These are phyloP conservation scores for Knoxia roxburghii DNA, from an alignment of 257 asterid genomes.

Conservation along the genomic window DNA sequence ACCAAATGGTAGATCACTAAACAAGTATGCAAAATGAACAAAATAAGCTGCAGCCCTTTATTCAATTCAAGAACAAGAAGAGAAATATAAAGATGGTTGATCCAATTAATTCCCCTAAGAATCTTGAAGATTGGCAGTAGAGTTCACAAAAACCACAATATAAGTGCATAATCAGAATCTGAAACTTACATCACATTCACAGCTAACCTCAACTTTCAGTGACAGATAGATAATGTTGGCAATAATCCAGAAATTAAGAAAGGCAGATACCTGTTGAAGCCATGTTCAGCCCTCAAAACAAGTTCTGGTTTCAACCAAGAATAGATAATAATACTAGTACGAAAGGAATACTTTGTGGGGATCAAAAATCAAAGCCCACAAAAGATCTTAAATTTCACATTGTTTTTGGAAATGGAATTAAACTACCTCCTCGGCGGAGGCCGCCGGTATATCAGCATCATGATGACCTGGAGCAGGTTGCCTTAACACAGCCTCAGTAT, in stretches of 20 bases:
- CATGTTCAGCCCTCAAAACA: not conserved
- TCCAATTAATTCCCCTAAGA: too few relatives aligned
- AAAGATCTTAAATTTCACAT: not conserved
- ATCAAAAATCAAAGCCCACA: not conserved
- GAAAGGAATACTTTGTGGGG: not conserved
- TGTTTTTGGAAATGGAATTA: slow-evolving; percentile 6
- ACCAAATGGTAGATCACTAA: not conserved
- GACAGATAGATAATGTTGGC: too few relatives aligned
- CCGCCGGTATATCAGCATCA: slow-evolving; percentile 22
- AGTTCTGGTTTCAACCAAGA: not conserved
- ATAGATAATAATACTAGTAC: not conserved
- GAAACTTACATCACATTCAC: not conserved
- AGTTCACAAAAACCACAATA: too few relatives aligned
- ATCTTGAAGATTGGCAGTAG: too few relatives aligned
- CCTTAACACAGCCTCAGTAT: slow-evolving; percentile 25
- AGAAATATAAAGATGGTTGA: too few relatives aligned
- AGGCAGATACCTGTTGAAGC: not conserved
- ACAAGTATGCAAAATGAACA: not conserved
- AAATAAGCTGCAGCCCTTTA: not conserved
- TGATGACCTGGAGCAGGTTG: slow-evolving; percentile 22
- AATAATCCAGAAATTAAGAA: too few relatives aligned
- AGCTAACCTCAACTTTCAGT: not conserved
- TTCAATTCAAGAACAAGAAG: too few relatives aligned
- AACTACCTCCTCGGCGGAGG: slow-evolving; percentile 42
- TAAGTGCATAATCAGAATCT: too few relatives aligned